Evolutionary conservation across 202 grass and related monocot genomes (phyloP).

Genomic region (Setaria viridis): DNA sequence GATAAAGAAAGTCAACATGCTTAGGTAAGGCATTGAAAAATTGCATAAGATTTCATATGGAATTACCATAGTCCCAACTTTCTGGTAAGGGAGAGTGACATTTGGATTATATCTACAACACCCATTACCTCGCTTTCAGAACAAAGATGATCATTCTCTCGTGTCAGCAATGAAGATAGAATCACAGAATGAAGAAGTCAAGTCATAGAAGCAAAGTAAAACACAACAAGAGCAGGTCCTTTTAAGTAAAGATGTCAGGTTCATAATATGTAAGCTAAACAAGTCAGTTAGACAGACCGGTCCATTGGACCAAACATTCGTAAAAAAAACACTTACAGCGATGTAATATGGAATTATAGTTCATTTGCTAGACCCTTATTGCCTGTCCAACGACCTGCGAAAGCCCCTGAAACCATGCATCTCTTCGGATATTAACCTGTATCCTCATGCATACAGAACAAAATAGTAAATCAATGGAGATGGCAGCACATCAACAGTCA

Average conservation of each 20-base stretch:
- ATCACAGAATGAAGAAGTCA: slow-evolving; percentile 17
- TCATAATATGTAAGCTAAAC: slow-evolving; percentile 5
- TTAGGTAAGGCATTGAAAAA: not conserved
- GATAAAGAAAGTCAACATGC: not conserved
- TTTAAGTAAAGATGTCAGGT: not conserved
- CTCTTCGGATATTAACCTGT: not conserved
- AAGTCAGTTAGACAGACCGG: not conserved
- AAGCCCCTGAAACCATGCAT: not conserved
- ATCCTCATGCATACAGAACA: slow-evolving; percentile 19
- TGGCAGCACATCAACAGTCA: not conserved
- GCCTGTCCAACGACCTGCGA: not conserved
- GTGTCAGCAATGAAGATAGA: not conserved
- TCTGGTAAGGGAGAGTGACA: not conserved
- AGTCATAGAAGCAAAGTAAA: slow-evolving; percentile 17
- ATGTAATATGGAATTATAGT: not conserved
- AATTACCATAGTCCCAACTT: slow-evolving; percentile 19
- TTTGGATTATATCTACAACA: slow-evolving; percentile 1
- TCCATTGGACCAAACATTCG: not conserved
- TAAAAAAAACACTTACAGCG: not conserved
- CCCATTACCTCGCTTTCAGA: not conserved
- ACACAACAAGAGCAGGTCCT: not conserved
- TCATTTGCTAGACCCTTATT: not conserved
- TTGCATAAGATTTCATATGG: not conserved
- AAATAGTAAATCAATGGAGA: not conserved
- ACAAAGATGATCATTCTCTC: not conserved